Conservation (phyloP, 169 alveolate genomes). For the Plasmodium reichenowi region DNA sequence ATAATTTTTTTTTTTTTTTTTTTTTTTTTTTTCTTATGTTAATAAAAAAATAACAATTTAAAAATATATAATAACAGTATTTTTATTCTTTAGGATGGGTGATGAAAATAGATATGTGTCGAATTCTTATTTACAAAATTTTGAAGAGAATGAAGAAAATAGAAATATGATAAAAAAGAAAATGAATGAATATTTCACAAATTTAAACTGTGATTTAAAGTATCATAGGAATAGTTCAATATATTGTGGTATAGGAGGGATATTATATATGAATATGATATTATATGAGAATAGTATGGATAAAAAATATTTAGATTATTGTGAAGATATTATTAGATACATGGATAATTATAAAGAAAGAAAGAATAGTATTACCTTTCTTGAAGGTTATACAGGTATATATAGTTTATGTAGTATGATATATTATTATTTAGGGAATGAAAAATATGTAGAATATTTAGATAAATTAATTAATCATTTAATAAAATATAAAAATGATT, state of each 20-base stretch:
- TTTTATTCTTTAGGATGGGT: background rate
- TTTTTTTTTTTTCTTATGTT: too few species aligned
- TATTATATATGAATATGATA: slow-evolving; percentile 46
- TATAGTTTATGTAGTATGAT: slow-evolving; percentile 31
- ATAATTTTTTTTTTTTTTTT: too few species aligned
- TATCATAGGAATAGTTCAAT: slow-evolving; percentile 27
- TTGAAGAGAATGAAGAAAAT: slow-evolving; percentile 25
- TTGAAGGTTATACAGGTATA: slow-evolving; percentile 46
- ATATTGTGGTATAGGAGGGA: slow-evolving; percentile 72
- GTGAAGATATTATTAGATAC: slow-evolving; percentile 22
- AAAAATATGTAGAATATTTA: slow-evolving; percentile 20
- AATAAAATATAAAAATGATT: slow-evolving; percentile 16
- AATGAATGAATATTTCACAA: slow-evolving; percentile 23
- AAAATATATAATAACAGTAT: too few species aligned
- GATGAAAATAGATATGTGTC: slow-evolving; percentile 22
- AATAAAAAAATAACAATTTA: too few species aligned
- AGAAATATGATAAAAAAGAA: slow-evolving; percentile 20
- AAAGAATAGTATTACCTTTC: slow-evolving; percentile 28
- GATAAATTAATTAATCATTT: slow-evolving; percentile 26
- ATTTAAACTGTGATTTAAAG: slow-evolving; percentile 25
- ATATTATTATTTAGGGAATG: slow-evolving; percentile 52
- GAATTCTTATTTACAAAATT: slow-evolving; percentile 24
- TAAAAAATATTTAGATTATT: slow-evolving; percentile 25
- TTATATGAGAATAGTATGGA: slow-evolving; percentile 41
- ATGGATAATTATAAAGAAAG: slow-evolving; percentile 11